Percentiles rank a stretch among this genome's conserved stretches.
phyloP scores from a whole-genome alignment of 2,329 filamentous ascomycete species.

The Aschersonia sp. region DNA sequence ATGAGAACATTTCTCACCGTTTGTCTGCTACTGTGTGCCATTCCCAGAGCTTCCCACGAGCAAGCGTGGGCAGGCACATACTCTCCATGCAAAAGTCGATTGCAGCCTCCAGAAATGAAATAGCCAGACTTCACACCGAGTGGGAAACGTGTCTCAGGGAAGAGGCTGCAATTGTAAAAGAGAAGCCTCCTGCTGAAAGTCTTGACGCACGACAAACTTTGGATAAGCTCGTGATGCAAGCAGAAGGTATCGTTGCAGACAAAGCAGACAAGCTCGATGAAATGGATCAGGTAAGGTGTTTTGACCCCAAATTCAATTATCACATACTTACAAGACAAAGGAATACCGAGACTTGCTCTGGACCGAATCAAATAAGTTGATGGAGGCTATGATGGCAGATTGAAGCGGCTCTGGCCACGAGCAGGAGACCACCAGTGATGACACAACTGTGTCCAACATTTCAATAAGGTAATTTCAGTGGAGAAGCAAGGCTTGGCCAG shows the following conservation, averaged over 20 bases:
- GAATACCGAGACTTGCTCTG: slow-evolving; percentile 3
- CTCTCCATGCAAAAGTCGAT: slow-evolving; percentile 9
- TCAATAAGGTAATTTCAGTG: too few relatives aligned
- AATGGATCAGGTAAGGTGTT: slow-evolving; percentile 12
- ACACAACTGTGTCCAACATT: too few relatives aligned
- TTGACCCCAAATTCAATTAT: too few relatives aligned
- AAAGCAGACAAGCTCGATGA: slow-evolving; percentile 10
- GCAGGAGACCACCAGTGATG: too few relatives aligned
- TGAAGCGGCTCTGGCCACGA: background rate
- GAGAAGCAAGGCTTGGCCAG: too few relatives aligned
- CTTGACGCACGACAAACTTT: background rate
- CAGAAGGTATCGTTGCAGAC: slow-evolving; percentile 9
- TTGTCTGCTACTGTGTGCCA: slow-evolving; percentile 17
- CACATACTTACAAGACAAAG: background rate
- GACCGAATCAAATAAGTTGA: slow-evolving; percentile 7
- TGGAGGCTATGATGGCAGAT: slow-evolving; percentile 11
- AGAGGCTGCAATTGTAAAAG: slow-evolving; percentile 9
- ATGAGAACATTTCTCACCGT: slow-evolving; percentile 17
- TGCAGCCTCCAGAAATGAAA: slow-evolving; percentile 8
- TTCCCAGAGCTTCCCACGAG: slow-evolving; percentile 8
- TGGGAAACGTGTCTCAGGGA: slow-evolving; percentile 12
- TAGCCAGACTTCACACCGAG: slow-evolving; percentile 9
- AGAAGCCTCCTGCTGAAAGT: slow-evolving; percentile 2
- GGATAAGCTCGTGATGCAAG: slow-evolving; percentile 8
- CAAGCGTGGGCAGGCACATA: slow-evolving; percentile 13